Evolutionary conservation across 1,139 yeast genomes (phyloP).

Genomic region (Blastobotrys ciferrii): DNA sequence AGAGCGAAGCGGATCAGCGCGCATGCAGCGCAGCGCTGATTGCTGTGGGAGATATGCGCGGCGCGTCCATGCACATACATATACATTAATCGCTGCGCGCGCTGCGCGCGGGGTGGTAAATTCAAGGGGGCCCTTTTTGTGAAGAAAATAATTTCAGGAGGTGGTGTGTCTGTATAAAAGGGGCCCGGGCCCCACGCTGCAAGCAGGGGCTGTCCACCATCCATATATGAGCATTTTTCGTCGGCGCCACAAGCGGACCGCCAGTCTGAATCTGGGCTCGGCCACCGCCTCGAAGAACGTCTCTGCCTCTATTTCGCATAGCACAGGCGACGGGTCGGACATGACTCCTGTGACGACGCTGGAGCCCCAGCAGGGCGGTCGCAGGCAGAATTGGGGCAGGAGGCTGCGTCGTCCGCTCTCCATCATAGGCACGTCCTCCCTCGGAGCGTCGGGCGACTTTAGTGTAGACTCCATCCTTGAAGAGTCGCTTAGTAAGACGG

Average conservation of each 20-base stretch:
- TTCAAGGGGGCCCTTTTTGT: background rate
- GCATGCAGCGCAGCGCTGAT: too few species aligned
- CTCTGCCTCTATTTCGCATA: too few species aligned
- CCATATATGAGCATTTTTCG: background rate
- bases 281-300: background rate
- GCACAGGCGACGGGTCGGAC: too few species aligned
- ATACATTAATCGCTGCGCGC: background rate
- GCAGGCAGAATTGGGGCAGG: background rate
- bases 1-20: too few species aligned
- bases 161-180: background rate
- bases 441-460: background rate
- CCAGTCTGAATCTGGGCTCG: conserved; percentile 1
- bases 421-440: conserved; percentile 10
- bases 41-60: background rate
- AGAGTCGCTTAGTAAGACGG: background rate
- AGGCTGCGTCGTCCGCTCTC: conserved; percentile 16
- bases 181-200: background rate
- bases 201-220: background rate
- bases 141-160: background rate
- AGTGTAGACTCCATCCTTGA: background rate
- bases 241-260: conserved; percentile 1
- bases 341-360: conserved; percentile 1
- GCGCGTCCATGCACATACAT: background rate
- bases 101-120: background rate
- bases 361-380: background rate